Conservation (phyloP, 768 basidiomycete species). For the Russula earlei region DNA sequence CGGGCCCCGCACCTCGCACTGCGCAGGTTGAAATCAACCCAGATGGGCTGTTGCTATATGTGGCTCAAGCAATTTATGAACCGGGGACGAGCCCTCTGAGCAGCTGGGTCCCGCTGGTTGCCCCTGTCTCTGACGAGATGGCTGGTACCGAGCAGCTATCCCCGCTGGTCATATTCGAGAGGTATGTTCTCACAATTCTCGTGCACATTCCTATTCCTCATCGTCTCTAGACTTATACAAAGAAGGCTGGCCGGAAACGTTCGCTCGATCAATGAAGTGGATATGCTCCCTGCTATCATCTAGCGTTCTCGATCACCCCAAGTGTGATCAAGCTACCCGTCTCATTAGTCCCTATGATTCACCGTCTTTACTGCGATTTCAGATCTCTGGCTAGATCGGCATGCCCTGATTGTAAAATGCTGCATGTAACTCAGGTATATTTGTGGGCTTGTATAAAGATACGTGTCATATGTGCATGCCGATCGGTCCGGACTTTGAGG, state of each 20-base stretch:
- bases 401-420: no score
- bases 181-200: conserved; percentile 4
- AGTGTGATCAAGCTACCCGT: not conserved
- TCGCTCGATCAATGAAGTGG: not conserved
- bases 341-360: not conserved
- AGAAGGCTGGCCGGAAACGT: not conserved
- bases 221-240: conserved; percentile 5
- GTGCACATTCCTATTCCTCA: not conserved
- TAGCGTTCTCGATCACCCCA: not conserved
- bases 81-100: conserved; percentile 70
- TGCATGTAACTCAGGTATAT: no score
- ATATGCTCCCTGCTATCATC: not conserved
- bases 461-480: no score
- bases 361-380: not conserved
- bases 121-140: not conserved
- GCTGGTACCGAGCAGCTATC: not conserved
- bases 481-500: no score
- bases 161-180: conserved; percentile 18
- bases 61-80: conserved; percentile 72
- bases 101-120: conserved; percentile 53
- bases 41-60: conserved; percentile 72
- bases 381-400: no score
- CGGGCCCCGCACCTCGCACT: conserved; percentile 17
- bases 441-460: no score
- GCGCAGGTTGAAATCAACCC: conserved; percentile 35